phyloP scores from a whole-genome alignment of 495 filamentous ascomycete species.

The Talaromyces proteolyticus region DNA sequence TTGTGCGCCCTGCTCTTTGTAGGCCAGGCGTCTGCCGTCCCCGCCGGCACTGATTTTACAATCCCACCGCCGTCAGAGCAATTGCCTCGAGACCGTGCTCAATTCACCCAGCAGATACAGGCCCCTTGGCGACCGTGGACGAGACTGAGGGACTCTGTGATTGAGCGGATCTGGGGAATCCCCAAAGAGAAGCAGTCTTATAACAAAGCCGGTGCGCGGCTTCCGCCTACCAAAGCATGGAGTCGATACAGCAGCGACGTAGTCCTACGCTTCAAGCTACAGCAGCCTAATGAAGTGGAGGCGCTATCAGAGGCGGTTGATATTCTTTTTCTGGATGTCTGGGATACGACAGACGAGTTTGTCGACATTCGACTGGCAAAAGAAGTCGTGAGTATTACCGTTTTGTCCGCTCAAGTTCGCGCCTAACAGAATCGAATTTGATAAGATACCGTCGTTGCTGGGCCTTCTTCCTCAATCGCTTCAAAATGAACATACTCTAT shows the following conservation, averaged over 20 bases:
- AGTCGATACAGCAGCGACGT: constrained; percentile 73
- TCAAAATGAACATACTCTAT: constrained; percentile 61
- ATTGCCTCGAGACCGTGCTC: constrained; percentile 17
- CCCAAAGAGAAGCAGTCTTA: constrained; percentile 13
- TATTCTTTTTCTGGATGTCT: constrained; percentile 80
- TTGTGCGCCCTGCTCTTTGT: constrained; percentile 13
- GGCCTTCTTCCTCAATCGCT: constrained; percentile 72
- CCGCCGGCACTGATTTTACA: constrained; percentile 38
- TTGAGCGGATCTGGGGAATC: constrained; percentile 59
- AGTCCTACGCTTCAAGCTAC: constrained; percentile 83
- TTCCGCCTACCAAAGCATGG: constrained; percentile 43
- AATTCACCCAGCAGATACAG: constrained; percentile 12
- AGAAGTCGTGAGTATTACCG: constrained; percentile 55
- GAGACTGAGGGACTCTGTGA: constrained; percentile 58
- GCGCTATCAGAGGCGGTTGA: constrained; percentile 69
- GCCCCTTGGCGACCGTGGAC: constrained; percentile 36
- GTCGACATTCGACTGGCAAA: constrained; percentile 82
- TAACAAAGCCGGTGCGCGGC: constrained; percentile 16
- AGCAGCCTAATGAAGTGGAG: constrained; percentile 59
- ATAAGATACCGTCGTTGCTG: constrained; percentile 68
- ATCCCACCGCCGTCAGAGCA: constrained; percentile 31
- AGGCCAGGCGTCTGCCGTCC: constrained; percentile 24
- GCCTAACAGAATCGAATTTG: constrained; percentile 4
- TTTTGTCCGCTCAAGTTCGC: not conserved
- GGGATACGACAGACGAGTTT: constrained; percentile 75